Conservation (phyloP, 164 flowering plant genomes). For the Dillenia suffruticosa region DNA sequence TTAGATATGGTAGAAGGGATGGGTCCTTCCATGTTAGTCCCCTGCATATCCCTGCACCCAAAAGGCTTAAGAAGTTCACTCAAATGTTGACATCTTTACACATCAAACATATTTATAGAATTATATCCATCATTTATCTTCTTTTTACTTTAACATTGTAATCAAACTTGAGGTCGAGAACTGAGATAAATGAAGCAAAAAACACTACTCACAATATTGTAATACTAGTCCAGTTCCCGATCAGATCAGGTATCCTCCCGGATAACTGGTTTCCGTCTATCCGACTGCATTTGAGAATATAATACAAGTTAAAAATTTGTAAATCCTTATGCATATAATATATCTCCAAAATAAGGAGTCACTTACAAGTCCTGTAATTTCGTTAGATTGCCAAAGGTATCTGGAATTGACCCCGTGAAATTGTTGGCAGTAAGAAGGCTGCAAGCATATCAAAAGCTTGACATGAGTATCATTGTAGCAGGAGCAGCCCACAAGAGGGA, state of each 20-base stretch:
- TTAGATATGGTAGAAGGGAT: constrained; percentile 58
- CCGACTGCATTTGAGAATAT: constrained; percentile 47
- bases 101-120: too few relatives aligned
- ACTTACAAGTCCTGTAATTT: constrained; percentile 62
- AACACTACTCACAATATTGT: constrained; percentile 44
- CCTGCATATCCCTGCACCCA: constrained; percentile 69
- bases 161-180: not conserved
- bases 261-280: constrained; percentile 65
- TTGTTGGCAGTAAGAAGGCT: constrained; percentile 56
- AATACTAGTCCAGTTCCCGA: constrained; percentile 71
- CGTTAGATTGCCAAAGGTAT: constrained; percentile 35
- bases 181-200: not conserved
- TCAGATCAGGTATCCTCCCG: constrained; percentile 78
- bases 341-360: not conserved
- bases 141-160: not conserved
- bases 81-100: not conserved
- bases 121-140: not conserved
- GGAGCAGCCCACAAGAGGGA: too few relatives aligned
- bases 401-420: constrained; percentile 56
- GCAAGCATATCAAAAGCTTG: not conserved
- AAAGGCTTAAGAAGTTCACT: constrained; percentile 1
- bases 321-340: too few relatives aligned
- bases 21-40: constrained; percentile 78
- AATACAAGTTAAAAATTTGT: too few relatives aligned
- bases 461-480: not conserved